phyloP scores from a whole-genome alignment of 495 filamentous ascomycete species.

The Daldinia decipiens region DNA sequence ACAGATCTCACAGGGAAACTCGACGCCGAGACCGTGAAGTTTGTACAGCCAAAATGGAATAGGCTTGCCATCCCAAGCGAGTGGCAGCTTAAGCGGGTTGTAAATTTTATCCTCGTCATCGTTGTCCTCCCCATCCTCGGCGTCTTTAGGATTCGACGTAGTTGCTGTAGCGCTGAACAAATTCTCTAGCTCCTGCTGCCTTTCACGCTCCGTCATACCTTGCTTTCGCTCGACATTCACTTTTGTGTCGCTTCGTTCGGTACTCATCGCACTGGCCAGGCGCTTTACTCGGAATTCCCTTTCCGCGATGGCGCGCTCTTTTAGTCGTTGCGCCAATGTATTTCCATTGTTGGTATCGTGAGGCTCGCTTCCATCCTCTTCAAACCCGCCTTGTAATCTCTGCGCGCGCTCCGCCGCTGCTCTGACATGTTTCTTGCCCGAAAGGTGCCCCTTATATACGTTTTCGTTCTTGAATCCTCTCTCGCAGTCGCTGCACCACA shows the following conservation, averaged over 20 bases:
- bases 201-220: constrained; percentile 95
- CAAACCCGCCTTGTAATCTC: constrained; percentile 42
- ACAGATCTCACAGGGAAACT: constrained; percentile 95
- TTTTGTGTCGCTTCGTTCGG: constrained; percentile 82
- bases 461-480: constrained; percentile 97
- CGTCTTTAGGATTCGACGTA: constrained; percentile 60
- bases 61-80: constrained; percentile 98
- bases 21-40: constrained; percentile 92
- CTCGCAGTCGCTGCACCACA: constrained; percentile 89
- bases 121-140: constrained; percentile 65
- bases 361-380: constrained; percentile 30
- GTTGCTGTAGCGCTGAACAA: constrained; percentile 67
- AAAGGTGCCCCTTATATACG: constrained; percentile 89
- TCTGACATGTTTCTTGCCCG: constrained; percentile 89
- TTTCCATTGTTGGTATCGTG: constrained; percentile 46
- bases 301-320: constrained; percentile 91
- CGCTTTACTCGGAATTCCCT: constrained; percentile 84
- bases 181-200: constrained; percentile 90
- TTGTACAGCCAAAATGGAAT: constrained; percentile 99
- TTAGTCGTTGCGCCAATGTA: constrained; percentile 67
- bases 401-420: constrained; percentile 70
- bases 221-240: constrained; percentile 94
- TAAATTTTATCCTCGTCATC: constrained; percentile 89
- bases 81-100: constrained; percentile 93
- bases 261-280: constrained; percentile 77